phyloP scores from a whole-genome alignment of 1,139 yeast species.

The Saccharomycopsis crataegensis region DNA sequence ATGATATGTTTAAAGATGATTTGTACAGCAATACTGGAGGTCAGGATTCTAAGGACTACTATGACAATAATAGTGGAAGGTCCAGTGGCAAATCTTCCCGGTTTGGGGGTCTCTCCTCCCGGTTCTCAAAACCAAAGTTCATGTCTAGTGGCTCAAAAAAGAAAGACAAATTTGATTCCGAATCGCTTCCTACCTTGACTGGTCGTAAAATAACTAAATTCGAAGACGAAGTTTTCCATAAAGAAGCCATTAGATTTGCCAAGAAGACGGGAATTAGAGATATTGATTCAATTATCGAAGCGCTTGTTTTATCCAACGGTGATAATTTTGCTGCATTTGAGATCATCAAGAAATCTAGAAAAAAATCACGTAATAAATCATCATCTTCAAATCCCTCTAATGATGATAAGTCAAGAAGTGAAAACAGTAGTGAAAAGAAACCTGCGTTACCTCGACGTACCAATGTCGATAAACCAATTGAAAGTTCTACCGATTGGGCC shows the following conservation, averaged over 20 bases:
- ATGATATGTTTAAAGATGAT: slow-evolving; percentile 11
- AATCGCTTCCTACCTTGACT: slow-evolving; percentile 11
- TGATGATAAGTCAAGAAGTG: neutral
- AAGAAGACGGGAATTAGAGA: slow-evolving; percentile 16
- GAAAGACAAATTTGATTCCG: slow-evolving; percentile 1
- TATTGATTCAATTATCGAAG: slow-evolving; percentile 16
- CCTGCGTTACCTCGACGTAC: slow-evolving; percentile 18
- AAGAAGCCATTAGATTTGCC: slow-evolving; percentile 17
- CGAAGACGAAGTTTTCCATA: slow-evolving; percentile 18
- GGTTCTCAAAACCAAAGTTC: slow-evolving; percentile 2
- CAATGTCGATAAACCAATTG: slow-evolving; percentile 14
- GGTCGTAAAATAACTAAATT: slow-evolving; percentile 13
- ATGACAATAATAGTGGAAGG: slow-evolving; percentile 1
- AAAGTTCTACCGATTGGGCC: slow-evolving; percentile 12
- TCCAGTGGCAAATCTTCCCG: neutral
- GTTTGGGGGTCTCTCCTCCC: neutral
- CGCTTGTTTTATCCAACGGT: slow-evolving; percentile 18
- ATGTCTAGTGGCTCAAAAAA: neutral
- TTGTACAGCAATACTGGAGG: slow-evolving; percentile 2
- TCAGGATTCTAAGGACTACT: slow-evolving; percentile 12
- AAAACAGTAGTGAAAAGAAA: neutral
- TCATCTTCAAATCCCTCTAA: neutral
- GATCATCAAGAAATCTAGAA: slow-evolving; percentile 14
- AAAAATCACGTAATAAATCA: neutral
- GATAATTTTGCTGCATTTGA: slow-evolving; percentile 19